Conservation (phyloP, 805 yeast genomes). For the Teunomyces barrocoloradensis region DNA sequence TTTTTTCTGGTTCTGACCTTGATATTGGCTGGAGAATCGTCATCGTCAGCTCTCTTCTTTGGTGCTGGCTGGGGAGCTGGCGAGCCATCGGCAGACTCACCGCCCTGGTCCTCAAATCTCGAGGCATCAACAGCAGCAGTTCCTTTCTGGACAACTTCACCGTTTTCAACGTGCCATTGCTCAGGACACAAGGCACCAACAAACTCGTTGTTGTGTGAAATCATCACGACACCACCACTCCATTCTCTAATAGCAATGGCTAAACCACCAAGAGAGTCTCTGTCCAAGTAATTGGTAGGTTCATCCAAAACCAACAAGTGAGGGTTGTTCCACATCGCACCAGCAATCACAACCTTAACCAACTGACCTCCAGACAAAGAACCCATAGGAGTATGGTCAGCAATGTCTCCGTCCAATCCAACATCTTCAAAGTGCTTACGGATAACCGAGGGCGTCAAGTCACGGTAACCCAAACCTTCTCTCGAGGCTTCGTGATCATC, state of each 20-base stretch:
- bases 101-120: conserved; percentile 79
- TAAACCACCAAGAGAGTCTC: conserved; percentile 96
- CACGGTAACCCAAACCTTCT: conserved; percentile 47
- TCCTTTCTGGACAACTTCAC: conserved; percentile 83
- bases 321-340: conserved; percentile 99
- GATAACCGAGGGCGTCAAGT: conserved; percentile 81
- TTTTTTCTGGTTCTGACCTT: conserved; percentile 90
- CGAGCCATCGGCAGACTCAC: conserved; percentile 48
- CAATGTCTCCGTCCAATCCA: conserved; percentile 96
- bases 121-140: conserved; percentile 68
- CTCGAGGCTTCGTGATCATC: conserved; percentile 50
- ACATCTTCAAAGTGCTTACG: conserved; percentile 96
- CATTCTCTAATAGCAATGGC: conserved; percentile 98
- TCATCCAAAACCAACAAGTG: conserved; percentile 94
- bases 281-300: conserved; percentile 96
- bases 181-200: conserved; percentile 98
- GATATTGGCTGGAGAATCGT: conserved; percentile 93
- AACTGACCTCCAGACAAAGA: conserved; percentile 97
- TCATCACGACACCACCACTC: conserved; percentile 98
- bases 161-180: conserved; percentile 96
- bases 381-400: conserved; percentile 97
- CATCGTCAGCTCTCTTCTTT: conserved; percentile 57
- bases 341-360: conserved; percentile 97
- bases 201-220: conserved; percentile 95
- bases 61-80: conserved; percentile 27